phyloP scores from a whole-genome alignment of 106 monocot genomes.

The Agapanthus africanus region DNA sequence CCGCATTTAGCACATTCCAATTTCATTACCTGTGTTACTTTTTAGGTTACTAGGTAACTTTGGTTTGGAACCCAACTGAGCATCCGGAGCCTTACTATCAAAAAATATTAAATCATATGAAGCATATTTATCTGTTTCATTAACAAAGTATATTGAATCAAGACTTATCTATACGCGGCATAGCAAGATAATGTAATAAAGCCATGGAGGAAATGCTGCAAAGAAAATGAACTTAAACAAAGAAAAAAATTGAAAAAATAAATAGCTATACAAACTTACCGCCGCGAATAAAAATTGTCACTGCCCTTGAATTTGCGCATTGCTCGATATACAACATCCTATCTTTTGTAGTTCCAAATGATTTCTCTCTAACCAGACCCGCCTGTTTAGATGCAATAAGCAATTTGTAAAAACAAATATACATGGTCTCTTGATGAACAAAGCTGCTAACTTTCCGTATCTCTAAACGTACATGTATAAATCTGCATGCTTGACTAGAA shows the following conservation, averaged over 20 bases:
- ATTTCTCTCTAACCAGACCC: conserved; percentile 95
- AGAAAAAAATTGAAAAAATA: too few relatives aligned
- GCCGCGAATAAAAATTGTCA: conserved; percentile 95
- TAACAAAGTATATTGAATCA: not conserved
- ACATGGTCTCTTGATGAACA: not conserved
- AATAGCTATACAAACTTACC: too few relatives aligned
- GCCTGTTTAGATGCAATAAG: conserved; percentile 41
- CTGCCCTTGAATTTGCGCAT: conserved; percentile 96
- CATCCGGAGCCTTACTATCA: not conserved
- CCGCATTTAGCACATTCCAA: too few relatives aligned
- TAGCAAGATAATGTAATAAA: not conserved
- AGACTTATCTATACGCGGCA: not conserved
- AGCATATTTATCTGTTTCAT: not conserved
- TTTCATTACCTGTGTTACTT: too few relatives aligned
- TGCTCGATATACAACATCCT: conserved; percentile 93
- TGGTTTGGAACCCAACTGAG: not conserved
- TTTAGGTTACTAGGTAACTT: too few relatives aligned
- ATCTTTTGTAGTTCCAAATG: conserved; percentile 98
- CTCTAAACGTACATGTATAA: too few relatives aligned
- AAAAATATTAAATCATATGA: not conserved
- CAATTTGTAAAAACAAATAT: conserved; percentile 2
- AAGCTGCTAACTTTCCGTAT: too few relatives aligned
- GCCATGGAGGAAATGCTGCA: not conserved
- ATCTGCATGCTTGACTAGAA: too few relatives aligned
- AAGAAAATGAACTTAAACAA: not conserved